phyloP scores from a whole-genome alignment of 2,329 filamentous ascomycete genomes.

The Botrytis galanthina region DNA sequence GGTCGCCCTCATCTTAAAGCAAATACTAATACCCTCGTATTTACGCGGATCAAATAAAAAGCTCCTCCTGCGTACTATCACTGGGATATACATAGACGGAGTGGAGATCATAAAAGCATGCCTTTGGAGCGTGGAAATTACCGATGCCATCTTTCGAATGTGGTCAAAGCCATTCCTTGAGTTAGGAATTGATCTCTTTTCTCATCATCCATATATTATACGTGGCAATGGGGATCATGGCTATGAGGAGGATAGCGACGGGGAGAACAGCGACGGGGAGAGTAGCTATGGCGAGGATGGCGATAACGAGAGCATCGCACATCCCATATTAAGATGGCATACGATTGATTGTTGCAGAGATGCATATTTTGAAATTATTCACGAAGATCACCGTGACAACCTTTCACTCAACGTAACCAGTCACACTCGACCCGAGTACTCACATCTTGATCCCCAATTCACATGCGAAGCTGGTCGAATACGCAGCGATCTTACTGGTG shows the following conservation, averaged over 20 bases:
- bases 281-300: too few species aligned
- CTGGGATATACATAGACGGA: accelerated
- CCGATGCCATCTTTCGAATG: not conserved
- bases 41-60: not conserved
- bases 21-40: not conserved
- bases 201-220: not conserved
- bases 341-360: too few species aligned
- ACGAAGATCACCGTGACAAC: too few species aligned
- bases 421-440: too few species aligned
- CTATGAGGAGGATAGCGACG: too few species aligned
- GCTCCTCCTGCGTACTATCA: accelerated
- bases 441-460: constrained; percentile 18
- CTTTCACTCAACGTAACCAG: too few species aligned
- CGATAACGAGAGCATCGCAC: too few species aligned
- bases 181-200: not conserved
- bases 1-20: not conserved
- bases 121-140: not conserved
- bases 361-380: too few species aligned
- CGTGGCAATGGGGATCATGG: too few species aligned
- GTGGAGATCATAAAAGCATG: accelerated
- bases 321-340: too few species aligned
- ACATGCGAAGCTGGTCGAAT: not conserved
- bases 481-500: not conserved
- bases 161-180: not conserved
- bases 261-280: too few species aligned